These are phyloP conservation scores for Neurospora sp. DNA, from an alignment of 495 filamentous ascomycete species.

Conservation along the genomic window DNA sequence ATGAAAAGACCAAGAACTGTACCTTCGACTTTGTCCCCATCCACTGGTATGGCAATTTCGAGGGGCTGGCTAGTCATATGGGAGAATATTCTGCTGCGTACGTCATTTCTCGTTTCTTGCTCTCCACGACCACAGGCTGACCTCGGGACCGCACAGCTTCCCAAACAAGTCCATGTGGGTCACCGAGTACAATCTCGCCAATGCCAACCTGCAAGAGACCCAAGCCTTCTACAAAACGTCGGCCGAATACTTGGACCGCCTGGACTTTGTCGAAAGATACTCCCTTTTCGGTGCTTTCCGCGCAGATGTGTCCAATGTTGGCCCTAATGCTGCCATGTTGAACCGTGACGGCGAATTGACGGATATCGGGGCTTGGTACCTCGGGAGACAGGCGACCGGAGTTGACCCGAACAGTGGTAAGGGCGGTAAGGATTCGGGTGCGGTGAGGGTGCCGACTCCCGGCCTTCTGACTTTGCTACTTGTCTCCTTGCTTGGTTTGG, in stretches of 20 bases:
- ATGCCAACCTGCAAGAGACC: slow-evolving; percentile 41
- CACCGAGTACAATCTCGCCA: slow-evolving; percentile 55
- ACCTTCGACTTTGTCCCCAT: slow-evolving; percentile 62
- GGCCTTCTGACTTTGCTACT: neutral
- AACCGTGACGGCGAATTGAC: slow-evolving; percentile 51
- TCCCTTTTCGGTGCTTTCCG: slow-evolving; percentile 68
- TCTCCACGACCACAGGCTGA: neutral
- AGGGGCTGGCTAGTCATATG: slow-evolving; percentile 60
- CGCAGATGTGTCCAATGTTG: slow-evolving; percentile 54
- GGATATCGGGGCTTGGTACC: slow-evolving; percentile 66
- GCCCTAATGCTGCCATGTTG: slow-evolving; percentile 57
- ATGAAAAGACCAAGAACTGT: slow-evolving; percentile 36
- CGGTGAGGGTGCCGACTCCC: neutral
- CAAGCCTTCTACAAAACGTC: slow-evolving; percentile 57
- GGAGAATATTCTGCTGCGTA: slow-evolving; percentile 47
- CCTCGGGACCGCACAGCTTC: slow-evolving; percentile 27
- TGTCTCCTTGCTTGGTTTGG: neutral
- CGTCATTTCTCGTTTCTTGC: slow-evolving; percentile 3
- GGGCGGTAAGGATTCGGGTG: slow-evolving; percentile 1
- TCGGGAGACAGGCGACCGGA: slow-evolving; percentile 45
- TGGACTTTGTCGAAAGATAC: slow-evolving; percentile 52
- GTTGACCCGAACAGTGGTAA: slow-evolving; percentile 18
- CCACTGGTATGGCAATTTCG: slow-evolving; percentile 72
- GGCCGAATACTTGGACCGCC: slow-evolving; percentile 52
- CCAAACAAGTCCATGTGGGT: slow-evolving; percentile 57